Base-by-base conservation (phyloP, 2,329 filamentous ascomycete genomes). In the Neopestalotiopsis rosae region DNA sequence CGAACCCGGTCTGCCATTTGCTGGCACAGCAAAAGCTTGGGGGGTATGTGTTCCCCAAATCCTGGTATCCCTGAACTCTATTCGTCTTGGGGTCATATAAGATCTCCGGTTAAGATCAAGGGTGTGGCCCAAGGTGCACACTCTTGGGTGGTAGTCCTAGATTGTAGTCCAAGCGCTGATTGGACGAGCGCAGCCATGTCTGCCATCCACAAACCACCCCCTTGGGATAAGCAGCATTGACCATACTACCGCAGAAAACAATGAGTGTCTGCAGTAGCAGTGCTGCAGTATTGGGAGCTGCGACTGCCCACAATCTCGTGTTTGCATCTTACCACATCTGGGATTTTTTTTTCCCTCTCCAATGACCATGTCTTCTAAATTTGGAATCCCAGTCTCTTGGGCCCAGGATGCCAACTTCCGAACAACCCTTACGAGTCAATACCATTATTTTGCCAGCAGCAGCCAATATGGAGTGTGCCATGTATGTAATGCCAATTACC, bases 51-150 rank as follows among this genome's bases (percentile, higher is more conserved):
- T 20, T 7, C 45, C 45, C 45, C 45, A n/a, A 28, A 20, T 52
- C 14, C 45, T 38, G 45, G 45, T n/a, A 52, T 52, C 59, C 42
- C 62, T 65, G 62, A 49, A 49, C 14, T 14, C 40, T 65, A 52
- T 58, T 66, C 52, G 32, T 32, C 42, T 66, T 12, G 63, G 30
- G 13, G 52, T 13, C 13, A 56, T 30, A 62, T 66, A 66, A 57
- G 63, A 66, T 66, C 63, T 56, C 56, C 63, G 30, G n/a, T 57
- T 66, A 66, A 57, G 63, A 56, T 34, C 63, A n/a, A 28, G 38
- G 28, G n/a, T 56, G 40, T 13, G 17, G 63, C 42, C n/a, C 45
- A 52, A 52, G 45, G 45, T 20, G 45, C 7, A 49, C 14, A 52
- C 13, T 49, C 42, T 17, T 49, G 28, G 30, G 20, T 5, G n/a